These are phyloP conservation scores for Globisporangium paroecandrum DNA, from an alignment of 352 stramenopile species.

Conservation along the genomic window DNA sequence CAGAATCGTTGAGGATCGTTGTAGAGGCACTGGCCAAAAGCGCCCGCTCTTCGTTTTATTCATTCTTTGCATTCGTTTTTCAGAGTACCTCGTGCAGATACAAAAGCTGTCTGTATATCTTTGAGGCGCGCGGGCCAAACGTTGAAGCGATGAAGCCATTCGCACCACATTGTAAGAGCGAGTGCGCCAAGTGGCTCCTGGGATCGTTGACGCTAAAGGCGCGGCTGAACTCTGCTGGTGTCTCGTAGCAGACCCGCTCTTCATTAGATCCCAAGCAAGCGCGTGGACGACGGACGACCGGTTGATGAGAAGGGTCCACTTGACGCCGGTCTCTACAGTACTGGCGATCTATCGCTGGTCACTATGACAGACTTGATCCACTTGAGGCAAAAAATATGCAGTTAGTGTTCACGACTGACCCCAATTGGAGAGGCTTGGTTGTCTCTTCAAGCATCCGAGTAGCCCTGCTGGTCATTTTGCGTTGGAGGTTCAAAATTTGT, in stretches of 20 bases:
- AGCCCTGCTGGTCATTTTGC: too few relatives aligned
- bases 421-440: background rate
- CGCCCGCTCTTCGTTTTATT: background rate
- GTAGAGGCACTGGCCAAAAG: conserved; percentile 1
- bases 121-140: background rate
- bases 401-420: too few relatives aligned
- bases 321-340: background rate
- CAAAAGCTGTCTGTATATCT: background rate
- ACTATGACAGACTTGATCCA: too few relatives aligned
- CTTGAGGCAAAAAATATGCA: too few relatives aligned
- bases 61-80: too few relatives aligned
- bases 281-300: background rate
- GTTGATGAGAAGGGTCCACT: background rate
- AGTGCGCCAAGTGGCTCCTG: background rate
- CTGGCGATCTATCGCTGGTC: background rate
- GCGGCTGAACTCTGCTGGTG: background rate
- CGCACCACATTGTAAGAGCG: background rate
- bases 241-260: background rate
- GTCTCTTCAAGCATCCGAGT: background rate
- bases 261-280: background rate
- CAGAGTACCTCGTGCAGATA: too few relatives aligned
- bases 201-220: background rate
- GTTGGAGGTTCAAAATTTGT: background rate
- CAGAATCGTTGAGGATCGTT: background rate
- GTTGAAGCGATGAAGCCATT: conserved; percentile 1